Percentiles rank a stretch among this genome's conserved stretches.
Evolutionary conservation across 2,329 filamentous ascomycete species (phyloP).

Genomic region (Leptodontidium sp.): DNA sequence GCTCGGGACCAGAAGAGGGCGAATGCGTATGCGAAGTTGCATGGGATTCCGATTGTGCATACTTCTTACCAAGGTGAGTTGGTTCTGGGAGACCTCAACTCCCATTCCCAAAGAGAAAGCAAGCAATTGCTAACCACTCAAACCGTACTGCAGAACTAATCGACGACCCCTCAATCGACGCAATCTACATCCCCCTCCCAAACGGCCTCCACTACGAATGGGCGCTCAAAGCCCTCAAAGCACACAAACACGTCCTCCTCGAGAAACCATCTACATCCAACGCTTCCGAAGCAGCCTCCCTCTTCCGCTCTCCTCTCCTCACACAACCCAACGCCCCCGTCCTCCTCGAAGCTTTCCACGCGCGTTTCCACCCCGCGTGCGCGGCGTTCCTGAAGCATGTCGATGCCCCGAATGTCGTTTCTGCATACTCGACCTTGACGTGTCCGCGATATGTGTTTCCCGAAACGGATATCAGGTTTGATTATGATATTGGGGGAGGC

Average conservation of each 20-base stretch:
- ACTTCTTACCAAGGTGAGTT: constrained; percentile 40
- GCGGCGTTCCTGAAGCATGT: constrained; percentile 52
- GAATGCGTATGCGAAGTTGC: constrained; percentile 48
- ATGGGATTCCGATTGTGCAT: constrained; percentile 24
- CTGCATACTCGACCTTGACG: constrained; percentile 45
- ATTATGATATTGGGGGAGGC: constrained; percentile 50
- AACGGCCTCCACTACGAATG: constrained; percentile 43
- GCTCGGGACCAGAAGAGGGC: constrained; percentile 58
- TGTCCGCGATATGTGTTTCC: constrained; percentile 46
- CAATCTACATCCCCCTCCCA: constrained; percentile 30
- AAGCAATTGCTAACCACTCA: background rate
- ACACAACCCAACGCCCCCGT: constrained; percentile 51
- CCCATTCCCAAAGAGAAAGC: background rate
- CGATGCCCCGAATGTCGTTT: constrained; percentile 49
- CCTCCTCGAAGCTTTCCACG: constrained; percentile 62
- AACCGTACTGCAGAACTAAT: constrained; percentile 45
- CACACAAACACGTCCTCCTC: constrained; percentile 32
- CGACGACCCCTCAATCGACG: constrained; percentile 37
- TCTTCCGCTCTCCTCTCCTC: constrained; percentile 54
- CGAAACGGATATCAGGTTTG: constrained; percentile 54
- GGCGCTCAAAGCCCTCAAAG: constrained; percentile 31
- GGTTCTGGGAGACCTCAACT: background rate
- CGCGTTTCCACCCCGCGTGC: constrained; percentile 59
- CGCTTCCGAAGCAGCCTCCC: constrained; percentile 45
- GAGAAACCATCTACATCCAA: constrained; percentile 32